These are phyloP conservation scores for Kodamaea suecica DNA, from an alignment of 1,139 yeast species.

Conservation along the genomic window DNA sequence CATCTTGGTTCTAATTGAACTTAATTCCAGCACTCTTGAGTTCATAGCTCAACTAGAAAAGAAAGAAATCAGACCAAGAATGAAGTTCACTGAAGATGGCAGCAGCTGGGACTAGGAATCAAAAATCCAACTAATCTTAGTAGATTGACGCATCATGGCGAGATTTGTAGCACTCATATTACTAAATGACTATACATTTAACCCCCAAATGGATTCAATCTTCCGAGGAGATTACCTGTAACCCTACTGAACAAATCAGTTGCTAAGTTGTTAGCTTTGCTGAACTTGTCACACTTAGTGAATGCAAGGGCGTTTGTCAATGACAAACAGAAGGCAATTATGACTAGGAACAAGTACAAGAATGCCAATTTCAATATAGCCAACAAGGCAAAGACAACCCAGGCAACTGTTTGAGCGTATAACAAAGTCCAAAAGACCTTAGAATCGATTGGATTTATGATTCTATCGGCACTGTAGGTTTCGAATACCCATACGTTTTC, in stretches of 20 bases:
- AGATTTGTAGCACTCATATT: too few species aligned
- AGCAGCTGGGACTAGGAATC: too few species aligned
- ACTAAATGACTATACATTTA: too few species aligned
- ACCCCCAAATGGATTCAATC: conserved; percentile 46
- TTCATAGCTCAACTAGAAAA: not conserved
- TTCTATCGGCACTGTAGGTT: conserved; percentile 75
- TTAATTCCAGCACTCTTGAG: not conserved
- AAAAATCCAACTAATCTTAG: too few species aligned
- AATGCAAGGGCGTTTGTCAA: conserved; percentile 85
- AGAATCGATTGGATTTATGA: conserved; percentile 88
- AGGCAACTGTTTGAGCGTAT: conserved; percentile 70
- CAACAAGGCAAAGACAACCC: conserved; percentile 71
- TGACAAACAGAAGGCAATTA: conserved; percentile 67
- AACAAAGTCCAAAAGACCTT: conserved; percentile 81
- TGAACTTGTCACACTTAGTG: conserved; percentile 86
- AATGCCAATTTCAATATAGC: conserved; percentile 78
- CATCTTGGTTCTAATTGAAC: too few species aligned
- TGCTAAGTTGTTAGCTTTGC: conserved; percentile 68
- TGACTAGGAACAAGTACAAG: conserved; percentile 63
- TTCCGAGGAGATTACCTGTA: conserved; percentile 44
- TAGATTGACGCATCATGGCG: too few species aligned
- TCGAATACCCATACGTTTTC: conserved; percentile 88
- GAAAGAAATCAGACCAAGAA: too few species aligned
- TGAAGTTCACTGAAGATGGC: too few species aligned
- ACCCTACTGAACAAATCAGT: conserved; percentile 49